A percentile compares a stretch with the other conserved stretches of the same genome.
Conservation (phyloP, 169 alveolate genomes). For the Plasmodium ovale region DNA sequence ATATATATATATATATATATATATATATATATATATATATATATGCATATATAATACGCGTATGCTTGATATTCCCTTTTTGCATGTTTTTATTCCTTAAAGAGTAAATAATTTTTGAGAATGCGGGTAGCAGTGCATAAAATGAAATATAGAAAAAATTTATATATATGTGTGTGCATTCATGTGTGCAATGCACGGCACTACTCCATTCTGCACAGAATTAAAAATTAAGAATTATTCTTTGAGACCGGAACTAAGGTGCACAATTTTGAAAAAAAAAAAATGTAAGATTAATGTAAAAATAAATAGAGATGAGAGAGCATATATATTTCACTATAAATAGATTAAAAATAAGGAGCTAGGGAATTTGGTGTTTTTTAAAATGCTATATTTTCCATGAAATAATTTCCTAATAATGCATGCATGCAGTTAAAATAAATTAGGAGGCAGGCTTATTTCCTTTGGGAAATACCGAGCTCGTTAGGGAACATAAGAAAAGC, state of each 20-base stretch:
- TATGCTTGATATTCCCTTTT: too few species aligned
- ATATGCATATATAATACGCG: too few species aligned
- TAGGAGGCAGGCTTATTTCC: neutral
- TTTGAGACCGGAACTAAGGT: neutral
- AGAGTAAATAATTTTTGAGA: neutral
- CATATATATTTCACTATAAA: neutral
- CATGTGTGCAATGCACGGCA: neutral
- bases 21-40: too few species aligned
- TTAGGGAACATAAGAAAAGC: neutral
- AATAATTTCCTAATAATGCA: neutral
- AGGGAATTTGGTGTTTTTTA: neutral
- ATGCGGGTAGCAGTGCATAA: neutral
- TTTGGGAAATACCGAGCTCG: neutral
- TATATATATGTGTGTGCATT: neutral
- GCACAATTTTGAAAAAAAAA: neutral
- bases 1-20: too few species aligned
- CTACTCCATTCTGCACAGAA: neutral
- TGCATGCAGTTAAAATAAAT: conserved; percentile 38
- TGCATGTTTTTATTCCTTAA: neutral
- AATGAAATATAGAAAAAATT: neutral
- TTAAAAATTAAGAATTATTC: neutral
- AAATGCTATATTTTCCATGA: conserved; percentile 5
- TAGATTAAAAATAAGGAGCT: neutral
- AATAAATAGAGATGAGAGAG: neutral
- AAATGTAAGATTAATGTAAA: neutral